Conservation (phyloP, 331 rosid species). For the Quercus tomentella region DNA sequence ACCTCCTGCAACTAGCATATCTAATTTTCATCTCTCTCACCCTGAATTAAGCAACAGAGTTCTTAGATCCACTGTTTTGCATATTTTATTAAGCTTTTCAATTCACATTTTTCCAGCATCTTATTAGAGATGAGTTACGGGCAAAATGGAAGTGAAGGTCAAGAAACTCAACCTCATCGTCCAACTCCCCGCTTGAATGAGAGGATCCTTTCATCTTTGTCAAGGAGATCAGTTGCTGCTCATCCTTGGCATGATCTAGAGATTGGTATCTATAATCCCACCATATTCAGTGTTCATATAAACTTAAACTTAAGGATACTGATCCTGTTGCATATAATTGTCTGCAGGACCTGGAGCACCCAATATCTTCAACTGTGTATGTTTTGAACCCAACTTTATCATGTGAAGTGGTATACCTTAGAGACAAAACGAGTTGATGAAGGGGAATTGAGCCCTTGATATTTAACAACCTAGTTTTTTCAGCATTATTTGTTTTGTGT, state of each 20-base stretch:
- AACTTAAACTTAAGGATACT: constrained; percentile 1
- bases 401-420: neutral
- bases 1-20: neutral
- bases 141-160: constrained; percentile 17
- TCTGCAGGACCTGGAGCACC: constrained; percentile 88
- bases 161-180: constrained; percentile 11
- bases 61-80: neutral
- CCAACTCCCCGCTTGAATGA: constrained; percentile 64
- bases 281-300: neutral
- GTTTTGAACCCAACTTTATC: constrained; percentile 16
- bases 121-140: constrained; percentile 50
- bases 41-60: neutral
- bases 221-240: constrained; percentile 93
- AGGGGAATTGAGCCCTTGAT: neutral
- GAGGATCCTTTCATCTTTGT: constrained; percentile 88
- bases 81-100: neutral
- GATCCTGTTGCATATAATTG: constrained; percentile 18
- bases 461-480: neutral
- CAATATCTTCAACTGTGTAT: constrained; percentile 66
- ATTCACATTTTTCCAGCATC: neutral
- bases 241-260: constrained; percentile 99
- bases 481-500: neutral
- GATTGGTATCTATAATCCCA: constrained; percentile 54
- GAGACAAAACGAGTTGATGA: neutral
- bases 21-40: neutral